Evolutionary conservation across 345 rosid genomes (phyloP).

Genomic region (Eucalyptus tenuipes): DNA sequence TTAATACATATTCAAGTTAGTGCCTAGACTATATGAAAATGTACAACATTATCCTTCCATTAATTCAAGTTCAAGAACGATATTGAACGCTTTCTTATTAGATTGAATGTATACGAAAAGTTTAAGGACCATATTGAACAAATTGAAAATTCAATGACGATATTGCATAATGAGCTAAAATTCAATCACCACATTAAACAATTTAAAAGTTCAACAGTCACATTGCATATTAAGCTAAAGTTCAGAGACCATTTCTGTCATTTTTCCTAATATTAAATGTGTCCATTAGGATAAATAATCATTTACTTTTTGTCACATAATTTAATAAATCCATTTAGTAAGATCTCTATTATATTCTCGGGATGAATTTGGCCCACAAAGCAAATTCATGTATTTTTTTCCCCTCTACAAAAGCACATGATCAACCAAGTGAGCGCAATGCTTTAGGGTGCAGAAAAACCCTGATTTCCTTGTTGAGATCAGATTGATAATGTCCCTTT

Average conservation of each 20-base stretch:
- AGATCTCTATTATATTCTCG: background rate
- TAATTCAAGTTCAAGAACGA: too few relatives aligned
- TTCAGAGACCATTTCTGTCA: rapidly evolving
- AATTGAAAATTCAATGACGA: too few relatives aligned
- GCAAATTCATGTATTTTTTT: background rate
- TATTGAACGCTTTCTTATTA: too few relatives aligned
- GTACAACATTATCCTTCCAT: rapidly evolving
- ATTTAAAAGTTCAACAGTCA: too few relatives aligned
- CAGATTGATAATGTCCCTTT: background rate
- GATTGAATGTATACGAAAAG: too few relatives aligned
- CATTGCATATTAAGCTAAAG: too few relatives aligned
- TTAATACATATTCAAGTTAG: too few relatives aligned
- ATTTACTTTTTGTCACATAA: background rate
- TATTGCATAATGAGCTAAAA: too few relatives aligned
- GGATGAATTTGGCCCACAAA: background rate
- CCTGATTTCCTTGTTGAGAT: background rate
- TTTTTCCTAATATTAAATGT: background rate
- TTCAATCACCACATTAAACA: too few relatives aligned
- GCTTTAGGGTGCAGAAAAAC: background rate
- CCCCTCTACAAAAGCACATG: background rate
- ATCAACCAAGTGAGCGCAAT: background rate
- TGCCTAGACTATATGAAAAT: too few relatives aligned
- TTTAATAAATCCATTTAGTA: background rate
- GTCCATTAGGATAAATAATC: background rate
- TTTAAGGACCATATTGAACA: too few relatives aligned